Evolutionary conservation across 371 early-diverging fungal genomes (phyloP).

Genomic region (Mortierella sp.): DNA sequence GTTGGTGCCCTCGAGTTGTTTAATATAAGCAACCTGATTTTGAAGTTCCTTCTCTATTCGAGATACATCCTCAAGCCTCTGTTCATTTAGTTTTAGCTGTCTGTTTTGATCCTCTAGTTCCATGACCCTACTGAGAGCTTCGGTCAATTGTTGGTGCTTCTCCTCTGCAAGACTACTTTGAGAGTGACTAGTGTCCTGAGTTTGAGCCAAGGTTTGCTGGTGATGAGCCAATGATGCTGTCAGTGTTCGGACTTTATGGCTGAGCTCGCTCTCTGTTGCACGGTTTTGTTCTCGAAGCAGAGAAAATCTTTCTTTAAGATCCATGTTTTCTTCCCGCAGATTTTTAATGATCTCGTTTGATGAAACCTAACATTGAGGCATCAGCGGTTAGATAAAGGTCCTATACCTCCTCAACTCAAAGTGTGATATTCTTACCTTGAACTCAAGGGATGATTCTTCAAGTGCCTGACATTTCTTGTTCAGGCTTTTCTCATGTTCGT

Average conservation of each 20-base stretch:
- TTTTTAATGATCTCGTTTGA: slow-evolving; percentile 41
- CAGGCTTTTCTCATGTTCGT: slow-evolving; percentile 36
- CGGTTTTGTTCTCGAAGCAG: slow-evolving; percentile 40
- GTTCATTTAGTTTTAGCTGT: slow-evolving; percentile 31
- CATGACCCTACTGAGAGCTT: slow-evolving; percentile 27
- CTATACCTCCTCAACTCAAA: neutral
- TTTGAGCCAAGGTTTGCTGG: slow-evolving; percentile 26
- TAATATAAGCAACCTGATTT: slow-evolving; percentile 49
- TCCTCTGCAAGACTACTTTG: slow-evolving; percentile 34
- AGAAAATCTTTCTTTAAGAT: slow-evolving; percentile 33
- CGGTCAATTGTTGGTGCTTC: slow-evolving; percentile 44
- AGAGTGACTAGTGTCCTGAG: slow-evolving; percentile 33
- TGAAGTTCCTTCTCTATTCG: slow-evolving; percentile 44
- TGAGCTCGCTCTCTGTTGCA: slow-evolving; percentile 37
- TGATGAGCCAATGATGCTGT: slow-evolving; percentile 34
- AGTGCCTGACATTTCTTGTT: slow-evolving; percentile 27
- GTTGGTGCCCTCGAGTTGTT: slow-evolving; percentile 56
- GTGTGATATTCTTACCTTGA: slow-evolving; percentile 26
- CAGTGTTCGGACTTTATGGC: slow-evolving; percentile 29
- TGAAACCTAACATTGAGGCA: slow-evolving; percentile 10
- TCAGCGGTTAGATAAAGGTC: neutral
- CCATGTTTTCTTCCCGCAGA: slow-evolving; percentile 45
- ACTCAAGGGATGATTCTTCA: slow-evolving; percentile 31
- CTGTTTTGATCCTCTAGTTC: slow-evolving; percentile 52
- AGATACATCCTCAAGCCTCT: slow-evolving; percentile 33